phyloP scores from a whole-genome alignment of 371 early-diverging fungal species.

The Zychaea mexicana region DNA sequence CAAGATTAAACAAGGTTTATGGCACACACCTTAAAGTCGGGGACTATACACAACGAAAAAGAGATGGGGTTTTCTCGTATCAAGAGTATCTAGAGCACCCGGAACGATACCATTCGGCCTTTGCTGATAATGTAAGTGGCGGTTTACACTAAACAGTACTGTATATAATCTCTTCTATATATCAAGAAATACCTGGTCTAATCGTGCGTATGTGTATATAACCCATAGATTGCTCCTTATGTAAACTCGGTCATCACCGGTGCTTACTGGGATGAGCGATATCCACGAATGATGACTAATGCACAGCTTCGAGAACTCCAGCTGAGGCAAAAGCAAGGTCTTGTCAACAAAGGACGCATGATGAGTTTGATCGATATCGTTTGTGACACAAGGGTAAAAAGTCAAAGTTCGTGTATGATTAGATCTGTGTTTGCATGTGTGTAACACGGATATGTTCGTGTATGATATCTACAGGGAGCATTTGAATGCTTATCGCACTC shows the following conservation, averaged over 20 bases:
- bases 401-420: too few relatives aligned
- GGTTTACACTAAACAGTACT: too few relatives aligned
- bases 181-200: too few relatives aligned
- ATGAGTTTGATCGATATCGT: slow-evolving; percentile 91
- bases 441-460: not conserved
- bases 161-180: too few relatives aligned
- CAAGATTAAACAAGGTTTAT: slow-evolving; percentile 71
- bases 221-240: slow-evolving; percentile 87
- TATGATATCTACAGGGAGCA: slow-evolving; percentile 62
- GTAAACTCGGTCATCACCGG: slow-evolving; percentile 91
- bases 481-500: slow-evolving; percentile 91
- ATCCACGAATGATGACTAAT: slow-evolving; percentile 89
- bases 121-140: slow-evolving; percentile 79
- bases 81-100: slow-evolving; percentile 83
- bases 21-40: slow-evolving; percentile 73
- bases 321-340: slow-evolving; percentile 46
- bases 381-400: slow-evolving; percentile 85
- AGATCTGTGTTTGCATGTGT: too few relatives aligned
- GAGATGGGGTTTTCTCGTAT: slow-evolving; percentile 59
- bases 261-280: slow-evolving; percentile 90
- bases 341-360: slow-evolving; percentile 68
- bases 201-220: not conserved
- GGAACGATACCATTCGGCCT: slow-evolving; percentile 79
- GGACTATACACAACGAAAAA: slow-evolving; percentile 79
- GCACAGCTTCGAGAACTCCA: slow-evolving; percentile 75